Evolutionary conservation across 139 green algal species (phyloP).

Genomic region (Diplosphaera chodatii): DNA sequence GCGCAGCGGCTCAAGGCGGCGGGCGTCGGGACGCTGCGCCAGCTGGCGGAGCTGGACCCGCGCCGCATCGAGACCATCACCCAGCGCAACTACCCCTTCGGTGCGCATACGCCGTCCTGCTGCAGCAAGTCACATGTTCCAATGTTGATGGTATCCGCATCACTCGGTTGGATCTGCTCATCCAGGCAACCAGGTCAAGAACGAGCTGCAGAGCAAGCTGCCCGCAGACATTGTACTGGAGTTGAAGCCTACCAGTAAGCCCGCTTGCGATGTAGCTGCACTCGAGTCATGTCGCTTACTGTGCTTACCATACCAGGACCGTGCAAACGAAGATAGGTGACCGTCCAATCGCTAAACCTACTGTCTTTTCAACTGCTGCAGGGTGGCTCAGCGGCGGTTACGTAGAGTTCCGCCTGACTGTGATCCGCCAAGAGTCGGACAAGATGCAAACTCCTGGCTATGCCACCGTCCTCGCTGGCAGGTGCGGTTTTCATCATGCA

Average conservation of each 20-base stretch:
- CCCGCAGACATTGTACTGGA: conserved; percentile 32
- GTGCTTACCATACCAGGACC: too few relatives aligned
- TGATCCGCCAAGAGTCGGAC: not conserved
- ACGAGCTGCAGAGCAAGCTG: conserved; percentile 28
- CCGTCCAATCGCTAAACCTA: too few relatives aligned
- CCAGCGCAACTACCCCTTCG: conserved; percentile 62
- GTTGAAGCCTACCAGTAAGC: conserved; percentile 10
- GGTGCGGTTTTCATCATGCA: too few relatives aligned
- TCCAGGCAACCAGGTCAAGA: conserved; percentile 43
- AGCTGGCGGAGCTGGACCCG: conserved; percentile 40
- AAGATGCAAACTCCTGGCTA: not conserved
- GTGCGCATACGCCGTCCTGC: too few relatives aligned
- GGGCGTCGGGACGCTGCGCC: conserved; percentile 35
- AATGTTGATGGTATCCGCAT: too few relatives aligned
- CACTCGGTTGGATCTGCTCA: too few relatives aligned
- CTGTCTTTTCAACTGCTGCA: not conserved
- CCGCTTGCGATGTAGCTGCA: too few relatives aligned
- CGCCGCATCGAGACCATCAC: conserved; percentile 49
- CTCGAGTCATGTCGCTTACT: too few relatives aligned
- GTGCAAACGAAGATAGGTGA: too few relatives aligned
- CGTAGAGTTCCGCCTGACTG: not conserved
- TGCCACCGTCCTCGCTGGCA: not conserved
- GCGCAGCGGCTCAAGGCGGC: conserved; percentile 39
- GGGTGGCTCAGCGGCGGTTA: not conserved
- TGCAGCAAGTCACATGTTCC: too few relatives aligned